Evolutionary conservation across 176 grass and related monocot species (phyloP), one percentile per base, ranked within the genome.

Genomic region (Hordeum marinum): DNA sequence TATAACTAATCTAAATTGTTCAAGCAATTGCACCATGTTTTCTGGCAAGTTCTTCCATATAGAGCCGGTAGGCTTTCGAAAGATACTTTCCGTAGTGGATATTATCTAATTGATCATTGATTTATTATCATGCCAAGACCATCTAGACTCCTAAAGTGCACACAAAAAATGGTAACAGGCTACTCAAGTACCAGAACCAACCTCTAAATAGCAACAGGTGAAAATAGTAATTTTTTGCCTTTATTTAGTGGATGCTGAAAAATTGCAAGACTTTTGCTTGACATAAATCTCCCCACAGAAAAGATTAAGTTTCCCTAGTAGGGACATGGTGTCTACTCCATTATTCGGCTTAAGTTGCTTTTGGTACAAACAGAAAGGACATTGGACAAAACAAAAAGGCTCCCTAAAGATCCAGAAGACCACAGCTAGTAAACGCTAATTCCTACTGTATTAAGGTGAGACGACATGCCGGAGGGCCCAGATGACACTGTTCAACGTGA

Each of bases 81-180:
- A 86, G 36, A 57, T 42, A 75, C 75, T 83, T 87, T 20, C 55
- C 45, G 29, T 14, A 17, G 15, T 59, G 45, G 9, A 23, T 45
- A 42, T 32, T 21, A 77, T 85, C 71, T 69, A 86, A 52, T 82
- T 73, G 14, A 48, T 67, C 58, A 11, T 54, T 63, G 10, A 14
- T 63, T 63, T 63, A 21, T 41, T 63, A 54, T 13, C 35, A 67
- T 58, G 78, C 23, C 23, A 20, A 20, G 29, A 80, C 17, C 6
- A 50, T 21, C 82, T 37, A 71, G 60, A 32, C 35, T 62, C 50
- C 75, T 57, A 69, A 62, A 62, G 14, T 71, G 20, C 52, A 63
- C 18, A 61, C 1, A 25, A 17, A 52, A 32, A 82, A 29, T 63
- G 17, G 11, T 77, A 71, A 29, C 40, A 58, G 6, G 15, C 65